A percentile compares a stretch with the other conserved stretches of the same genome.
Conservation (phyloP, 805 yeast species). For the Monosporozyma servazzii region DNA sequence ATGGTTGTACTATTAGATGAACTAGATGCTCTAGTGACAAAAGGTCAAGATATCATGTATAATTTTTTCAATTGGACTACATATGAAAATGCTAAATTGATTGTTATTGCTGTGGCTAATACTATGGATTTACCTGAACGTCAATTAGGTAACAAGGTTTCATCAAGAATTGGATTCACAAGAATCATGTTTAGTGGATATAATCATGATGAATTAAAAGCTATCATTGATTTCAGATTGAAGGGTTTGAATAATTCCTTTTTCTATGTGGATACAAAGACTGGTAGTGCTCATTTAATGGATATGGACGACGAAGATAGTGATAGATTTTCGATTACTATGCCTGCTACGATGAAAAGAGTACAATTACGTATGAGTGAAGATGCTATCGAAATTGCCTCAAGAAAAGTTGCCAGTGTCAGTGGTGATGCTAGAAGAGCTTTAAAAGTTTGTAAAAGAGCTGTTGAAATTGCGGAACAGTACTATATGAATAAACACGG, state of each 20-base stretch:
- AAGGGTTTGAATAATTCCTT: conserved; percentile 36
- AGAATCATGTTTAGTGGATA: conserved; percentile 87
- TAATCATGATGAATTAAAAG: conserved; percentile 64
- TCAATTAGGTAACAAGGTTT: conserved; percentile 73
- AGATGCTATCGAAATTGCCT: conserved; percentile 85
- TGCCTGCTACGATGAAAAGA: conserved; percentile 20
- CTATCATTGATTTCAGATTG: conserved; percentile 65
- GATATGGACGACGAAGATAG: conserved; percentile 8
- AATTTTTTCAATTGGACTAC: conserved; percentile 98
- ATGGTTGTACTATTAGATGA: conserved; percentile 83
- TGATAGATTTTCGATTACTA: conserved; percentile 4
- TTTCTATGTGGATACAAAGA: conserved; percentile 29
- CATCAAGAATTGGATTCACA: conserved; percentile 82
- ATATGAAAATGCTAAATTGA: conserved; percentile 61
- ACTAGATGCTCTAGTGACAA: conserved; percentile 79
- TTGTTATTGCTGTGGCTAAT: conserved; percentile 90
- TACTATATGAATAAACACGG: conserved; percentile 39
- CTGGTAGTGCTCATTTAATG: conserved; percentile 31
- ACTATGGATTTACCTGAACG: conserved; percentile 97
- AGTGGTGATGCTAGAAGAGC: conserved; percentile 97
- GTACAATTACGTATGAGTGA: conserved; percentile 34
- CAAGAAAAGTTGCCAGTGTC: conserved; percentile 90
- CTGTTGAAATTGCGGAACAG: conserved; percentile 76
- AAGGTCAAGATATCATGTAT: conserved; percentile 77
- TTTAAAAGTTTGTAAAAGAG: conserved; percentile 75